phyloP scores from a whole-genome alignment of 768 basidiomycete genomes.

The Hydnomerulius pinastri region DNA sequence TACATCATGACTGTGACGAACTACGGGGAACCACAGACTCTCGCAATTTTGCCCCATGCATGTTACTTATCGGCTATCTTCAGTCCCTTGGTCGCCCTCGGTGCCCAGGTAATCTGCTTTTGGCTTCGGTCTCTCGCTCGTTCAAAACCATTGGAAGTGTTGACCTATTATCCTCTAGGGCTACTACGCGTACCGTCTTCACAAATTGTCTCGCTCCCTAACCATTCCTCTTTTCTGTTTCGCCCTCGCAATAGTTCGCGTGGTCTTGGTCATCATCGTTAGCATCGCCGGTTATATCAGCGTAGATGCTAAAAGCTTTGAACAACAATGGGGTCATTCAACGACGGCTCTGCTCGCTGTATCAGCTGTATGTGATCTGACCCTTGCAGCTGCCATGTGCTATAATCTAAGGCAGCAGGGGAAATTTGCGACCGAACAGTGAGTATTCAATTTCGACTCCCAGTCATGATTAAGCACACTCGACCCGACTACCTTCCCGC shows the following conservation, averaged over 20 bases:
- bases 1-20: not conserved
- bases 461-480: not conserved
- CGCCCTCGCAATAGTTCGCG: not conserved
- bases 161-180: not conserved
- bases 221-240: not conserved
- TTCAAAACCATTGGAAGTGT: not conserved
- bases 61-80: not conserved
- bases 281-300: not conserved
- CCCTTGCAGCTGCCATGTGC: not conserved
- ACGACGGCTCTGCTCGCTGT: not conserved
- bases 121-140: not conserved
- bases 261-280: not conserved
- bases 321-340: not conserved
- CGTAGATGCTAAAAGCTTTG: not conserved
- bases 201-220: not conserved
- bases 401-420: slow-evolving; percentile 1
- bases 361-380: not conserved
- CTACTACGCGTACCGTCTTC: not conserved
- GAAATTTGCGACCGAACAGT: not conserved
- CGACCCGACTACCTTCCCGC: not conserved
- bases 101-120: not conserved
- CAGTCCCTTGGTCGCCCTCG: not conserved
- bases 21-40: not conserved
- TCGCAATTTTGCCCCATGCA: not conserved
- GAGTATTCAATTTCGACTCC: not conserved